Conservation (phyloP, 108 stramenopile species). For the Seminavis robusta region DNA sequence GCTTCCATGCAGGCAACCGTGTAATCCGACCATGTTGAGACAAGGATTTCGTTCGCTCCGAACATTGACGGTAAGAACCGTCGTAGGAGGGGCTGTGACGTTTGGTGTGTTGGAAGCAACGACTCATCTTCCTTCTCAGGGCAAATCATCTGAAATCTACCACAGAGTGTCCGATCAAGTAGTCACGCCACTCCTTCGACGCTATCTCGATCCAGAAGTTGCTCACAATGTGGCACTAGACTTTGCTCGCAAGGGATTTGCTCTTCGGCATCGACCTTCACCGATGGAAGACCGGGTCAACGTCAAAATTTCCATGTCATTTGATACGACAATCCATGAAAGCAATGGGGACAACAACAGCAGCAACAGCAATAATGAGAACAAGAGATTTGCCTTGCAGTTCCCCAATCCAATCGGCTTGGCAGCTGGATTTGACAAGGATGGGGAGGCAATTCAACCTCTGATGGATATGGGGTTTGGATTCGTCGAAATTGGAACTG, state of each 20-base stretch:
- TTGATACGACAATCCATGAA: too few species aligned
- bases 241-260: constrained; percentile 34
- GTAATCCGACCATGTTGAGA: too few species aligned
- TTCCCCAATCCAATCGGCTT: constrained; percentile 86
- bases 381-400: constrained; percentile 10
- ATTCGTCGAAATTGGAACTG: constrained; percentile 87
- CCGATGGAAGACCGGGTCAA: constrained; percentile 27
- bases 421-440: constrained; percentile 97
- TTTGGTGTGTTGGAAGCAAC: constrained; percentile 54
- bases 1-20: too few species aligned
- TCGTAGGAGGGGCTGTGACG: constrained; percentile 19
- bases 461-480: constrained; percentile 88
- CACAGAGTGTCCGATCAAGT: constrained; percentile 55
- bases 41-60: constrained; percentile 14
- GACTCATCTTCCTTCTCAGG: constrained; percentile 74
- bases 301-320: background rate
- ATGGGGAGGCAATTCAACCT: constrained; percentile 73
- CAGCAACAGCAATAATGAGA: constrained; percentile 3
- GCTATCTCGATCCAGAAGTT: constrained; percentile 52
- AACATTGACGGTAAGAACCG: constrained; percentile 8
- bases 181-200: constrained; percentile 58
- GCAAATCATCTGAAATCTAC: constrained; percentile 63
- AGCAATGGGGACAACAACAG: constrained; percentile 11
- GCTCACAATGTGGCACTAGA: constrained; percentile 51
- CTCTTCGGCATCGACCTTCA: constrained; percentile 50